Base-by-base conservation (phyloP, 1,284 basidiomycete species). In the Tilletia walkeri region DNA sequence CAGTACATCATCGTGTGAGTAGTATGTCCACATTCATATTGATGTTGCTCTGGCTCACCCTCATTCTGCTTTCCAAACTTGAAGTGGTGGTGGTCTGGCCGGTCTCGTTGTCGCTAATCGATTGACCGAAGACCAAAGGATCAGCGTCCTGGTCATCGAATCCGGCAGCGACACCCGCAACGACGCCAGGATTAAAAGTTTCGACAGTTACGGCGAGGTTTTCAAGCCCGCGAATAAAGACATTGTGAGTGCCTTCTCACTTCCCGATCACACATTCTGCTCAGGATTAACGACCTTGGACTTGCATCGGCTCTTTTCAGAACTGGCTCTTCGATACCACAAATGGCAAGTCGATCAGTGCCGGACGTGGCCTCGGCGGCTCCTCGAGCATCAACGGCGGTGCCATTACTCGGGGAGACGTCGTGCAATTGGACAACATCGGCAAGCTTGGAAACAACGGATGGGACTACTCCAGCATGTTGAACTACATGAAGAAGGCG, bases 301-400 rank as follows among this genome's bases (percentile, higher is more conserved):
- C 47, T 48, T n/a, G 10, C 20, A n/a, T 24, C 6, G 84, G 83
- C 4, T 85, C 85, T 3, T 81, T 85, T 3, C 76, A 89, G 50
- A 85, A 87, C 75, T 89, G 87, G 87, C 79, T 80, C 5, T 89
- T 79, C 14, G 86, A 88, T 1, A 87, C 87, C 20, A 84, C 85
- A 63, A 75, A 79, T 6, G 86, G 86, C n/a, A 86, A 84, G 75
- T 78, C 81, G 9, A 87, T 88, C 34, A 61, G 67, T 2, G 81
- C 87, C 36, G 88, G 88, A 1, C 88, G 87, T 77, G 88, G 88
- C 0, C 85, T 90, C 2, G 89, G 89, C 39, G 89, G 89, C 1
- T 85, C 86, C 65, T 86, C 87, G 47, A 88, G 88, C 1, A 88
- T 90, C 80, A 90, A 90, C 76, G 88, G 88, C 39, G 88, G 84